These are phyloP conservation scores for Mycena belliarum DNA, from an alignment of 768 basidiomycete genomes.

Conservation along the genomic window DNA sequence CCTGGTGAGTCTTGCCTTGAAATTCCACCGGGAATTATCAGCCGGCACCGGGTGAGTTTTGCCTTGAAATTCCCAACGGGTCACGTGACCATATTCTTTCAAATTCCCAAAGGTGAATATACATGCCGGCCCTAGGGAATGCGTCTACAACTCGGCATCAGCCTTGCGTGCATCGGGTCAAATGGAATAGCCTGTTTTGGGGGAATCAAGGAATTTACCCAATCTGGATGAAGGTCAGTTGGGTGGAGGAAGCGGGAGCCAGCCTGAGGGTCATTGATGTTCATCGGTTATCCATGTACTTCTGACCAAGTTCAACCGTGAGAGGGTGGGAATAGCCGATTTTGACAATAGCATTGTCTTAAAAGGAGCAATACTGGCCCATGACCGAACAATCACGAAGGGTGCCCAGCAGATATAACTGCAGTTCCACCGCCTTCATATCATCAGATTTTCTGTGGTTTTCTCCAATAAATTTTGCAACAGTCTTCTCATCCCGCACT, in stretches of 20 bases:
- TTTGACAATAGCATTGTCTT: slow-evolving; percentile 55
- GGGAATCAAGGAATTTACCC: slow-evolving; percentile 56
- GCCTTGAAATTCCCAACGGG: no score
- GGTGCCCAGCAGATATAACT: slow-evolving; percentile 51
- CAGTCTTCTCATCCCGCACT: slow-evolving; percentile 49
- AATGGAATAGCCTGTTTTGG: slow-evolving; percentile 60
- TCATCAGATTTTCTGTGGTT: slow-evolving; percentile 23
- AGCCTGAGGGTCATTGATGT: slow-evolving; percentile 33
- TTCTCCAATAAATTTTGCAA: slow-evolving; percentile 34
- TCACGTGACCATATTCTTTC: no score
- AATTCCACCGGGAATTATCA: no score
- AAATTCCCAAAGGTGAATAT: no score
- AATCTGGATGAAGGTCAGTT: slow-evolving; percentile 33
- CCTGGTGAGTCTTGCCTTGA: no score
- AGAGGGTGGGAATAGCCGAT: slow-evolving; percentile 52
- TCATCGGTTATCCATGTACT: slow-evolving; percentile 27
- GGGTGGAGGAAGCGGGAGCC: no score
- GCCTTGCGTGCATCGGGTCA: slow-evolving; percentile 28
- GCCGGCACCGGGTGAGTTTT: no score
- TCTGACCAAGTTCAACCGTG: slow-evolving; percentile 57
- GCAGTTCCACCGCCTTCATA: slow-evolving; percentile 38
- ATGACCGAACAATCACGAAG: slow-evolving; percentile 48
- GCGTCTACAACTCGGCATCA: slow-evolving; percentile 29
- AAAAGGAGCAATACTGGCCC: slow-evolving; percentile 56
- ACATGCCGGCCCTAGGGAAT: slow-evolving; percentile 23